Evolutionary conservation across 2,329 filamentous ascomycete genomes (phyloP).

Genomic region (Pseudocercospora ulei): DNA sequence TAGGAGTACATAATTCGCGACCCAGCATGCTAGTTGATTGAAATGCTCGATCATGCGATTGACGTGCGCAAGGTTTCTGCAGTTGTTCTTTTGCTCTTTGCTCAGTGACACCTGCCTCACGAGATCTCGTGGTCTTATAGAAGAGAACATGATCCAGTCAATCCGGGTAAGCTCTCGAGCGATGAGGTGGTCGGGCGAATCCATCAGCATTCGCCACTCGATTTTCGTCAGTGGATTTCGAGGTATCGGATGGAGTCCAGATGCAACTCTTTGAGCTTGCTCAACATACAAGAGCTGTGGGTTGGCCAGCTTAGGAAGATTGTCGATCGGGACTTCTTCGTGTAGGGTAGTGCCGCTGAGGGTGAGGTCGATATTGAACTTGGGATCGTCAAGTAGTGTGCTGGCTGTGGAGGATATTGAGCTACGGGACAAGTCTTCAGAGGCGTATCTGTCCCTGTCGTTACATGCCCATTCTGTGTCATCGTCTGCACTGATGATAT

Average conservation of each 20-base stretch:
- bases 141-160: slow-evolving; percentile 97
- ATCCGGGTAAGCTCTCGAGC: slow-evolving; percentile 88
- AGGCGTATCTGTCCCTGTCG: slow-evolving; percentile 51
- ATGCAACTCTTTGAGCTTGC: slow-evolving; percentile 69
- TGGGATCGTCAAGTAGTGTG: slow-evolving; percentile 32
- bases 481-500: slow-evolving; percentile 71
- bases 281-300: slow-evolving; percentile 59
- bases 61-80: slow-evolving; percentile 69
- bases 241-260: slow-evolving; percentile 58
- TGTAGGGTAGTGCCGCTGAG: slow-evolving; percentile 29
- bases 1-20: slow-evolving; percentile 54
- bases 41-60: slow-evolving; percentile 86
- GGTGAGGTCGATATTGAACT: slow-evolving; percentile 27
- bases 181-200: slow-evolving; percentile 70
- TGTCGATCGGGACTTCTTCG: slow-evolving; percentile 24
- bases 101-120: slow-evolving; percentile 75
- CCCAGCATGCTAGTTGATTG: slow-evolving; percentile 50
- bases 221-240: slow-evolving; percentile 66
- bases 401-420: slow-evolving; percentile 30
- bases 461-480: slow-evolving; percentile 85
- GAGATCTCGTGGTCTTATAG: slow-evolving; percentile 83
- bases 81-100: slow-evolving; percentile 45
- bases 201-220: slow-evolving; percentile 86
- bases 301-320: slow-evolving; percentile 32
- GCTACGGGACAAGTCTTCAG: slow-evolving; percentile 35